Evolutionary conservation across 2,329 filamentous ascomycete genomes (phyloP).

Genomic region (Balansia obtecta): DNA sequence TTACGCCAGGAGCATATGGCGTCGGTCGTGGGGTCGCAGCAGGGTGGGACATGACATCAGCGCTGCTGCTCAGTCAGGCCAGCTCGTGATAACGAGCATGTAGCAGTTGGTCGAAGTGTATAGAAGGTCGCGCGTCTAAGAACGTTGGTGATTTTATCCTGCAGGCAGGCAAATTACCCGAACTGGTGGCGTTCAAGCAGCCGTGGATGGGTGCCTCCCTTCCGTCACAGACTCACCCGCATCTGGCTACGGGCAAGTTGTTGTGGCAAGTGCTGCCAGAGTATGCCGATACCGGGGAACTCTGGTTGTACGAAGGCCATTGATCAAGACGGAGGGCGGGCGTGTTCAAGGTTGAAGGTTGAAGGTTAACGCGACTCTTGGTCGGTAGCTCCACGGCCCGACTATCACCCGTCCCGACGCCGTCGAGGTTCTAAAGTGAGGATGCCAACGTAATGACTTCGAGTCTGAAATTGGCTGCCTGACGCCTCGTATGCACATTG

Average conservation of each 20-base stretch:
- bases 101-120: constrained; percentile 35
- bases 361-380: too few relatives aligned
- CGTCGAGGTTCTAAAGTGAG: background rate
- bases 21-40: constrained; percentile 23
- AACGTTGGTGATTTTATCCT: constrained; percentile 20
- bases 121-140: constrained; percentile 22
- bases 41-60: constrained; percentile 8
- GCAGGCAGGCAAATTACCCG: constrained; percentile 18
- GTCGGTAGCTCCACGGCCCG: background rate
- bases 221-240: constrained; percentile 22
- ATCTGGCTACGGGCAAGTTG: too few relatives aligned
- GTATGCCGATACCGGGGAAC: too few relatives aligned
- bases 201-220: constrained; percentile 30
- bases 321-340: too few relatives aligned
- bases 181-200: constrained; percentile 26
- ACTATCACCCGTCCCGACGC: constrained; percentile 3
- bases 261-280: too few relatives aligned
- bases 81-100: constrained; percentile 33
- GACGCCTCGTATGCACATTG: background rate
- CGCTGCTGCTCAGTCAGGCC: background rate
- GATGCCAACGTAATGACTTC: background rate
- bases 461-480: background rate
- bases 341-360: too few relatives aligned
- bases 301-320: too few relatives aligned
- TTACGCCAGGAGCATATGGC: constrained; percentile 20